phyloP scores from a whole-genome alignment of 441 rosid species.

The Croton laevigatus region DNA sequence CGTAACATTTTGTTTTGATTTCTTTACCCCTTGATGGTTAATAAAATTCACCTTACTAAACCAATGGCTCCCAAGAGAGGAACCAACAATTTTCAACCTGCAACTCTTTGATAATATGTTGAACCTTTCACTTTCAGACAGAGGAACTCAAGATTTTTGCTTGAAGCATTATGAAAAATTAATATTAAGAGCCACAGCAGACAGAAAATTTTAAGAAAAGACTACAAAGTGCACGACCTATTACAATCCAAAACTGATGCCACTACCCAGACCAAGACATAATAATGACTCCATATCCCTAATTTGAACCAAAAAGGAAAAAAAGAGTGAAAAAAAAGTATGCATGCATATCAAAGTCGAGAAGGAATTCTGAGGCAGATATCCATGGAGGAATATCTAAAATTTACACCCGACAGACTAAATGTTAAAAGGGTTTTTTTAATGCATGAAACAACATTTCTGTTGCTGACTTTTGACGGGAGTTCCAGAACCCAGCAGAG shows the following conservation, averaged over 20 bases:
- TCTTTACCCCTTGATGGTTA: too few species aligned
- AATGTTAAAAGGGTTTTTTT: slow-evolving; percentile 23
- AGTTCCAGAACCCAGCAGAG: slow-evolving; percentile 21
- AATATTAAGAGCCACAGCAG: slow-evolving; percentile 9
- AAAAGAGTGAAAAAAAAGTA: neutral
- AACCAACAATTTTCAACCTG: too few species aligned
- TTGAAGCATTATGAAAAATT: neutral
- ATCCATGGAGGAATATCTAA: slow-evolving; percentile 39
- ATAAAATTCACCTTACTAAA: too few species aligned
- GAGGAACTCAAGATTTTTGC: slow-evolving; percentile 1
- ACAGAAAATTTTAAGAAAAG: neutral
- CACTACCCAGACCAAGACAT: slow-evolving; percentile 27
- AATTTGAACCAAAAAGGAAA: neutral
- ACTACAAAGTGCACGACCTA: slow-evolving; percentile 21
- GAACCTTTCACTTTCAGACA: too few species aligned
- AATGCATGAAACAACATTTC: slow-evolving; percentile 21
- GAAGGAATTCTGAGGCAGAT: slow-evolving; percentile 25
- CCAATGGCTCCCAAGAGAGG: too few species aligned
- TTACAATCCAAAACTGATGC: slow-evolving; percentile 40
- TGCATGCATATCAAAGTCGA: slow-evolving; percentile 31
- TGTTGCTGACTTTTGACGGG: slow-evolving; percentile 17
- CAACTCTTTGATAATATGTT: too few species aligned
- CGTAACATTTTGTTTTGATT: too few species aligned
- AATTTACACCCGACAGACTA: slow-evolving; percentile 46
- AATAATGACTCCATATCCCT: slow-evolving; percentile 26